Conservation (phyloP, 768 basidiomycete species). For the Royoungia palumana region DNA sequence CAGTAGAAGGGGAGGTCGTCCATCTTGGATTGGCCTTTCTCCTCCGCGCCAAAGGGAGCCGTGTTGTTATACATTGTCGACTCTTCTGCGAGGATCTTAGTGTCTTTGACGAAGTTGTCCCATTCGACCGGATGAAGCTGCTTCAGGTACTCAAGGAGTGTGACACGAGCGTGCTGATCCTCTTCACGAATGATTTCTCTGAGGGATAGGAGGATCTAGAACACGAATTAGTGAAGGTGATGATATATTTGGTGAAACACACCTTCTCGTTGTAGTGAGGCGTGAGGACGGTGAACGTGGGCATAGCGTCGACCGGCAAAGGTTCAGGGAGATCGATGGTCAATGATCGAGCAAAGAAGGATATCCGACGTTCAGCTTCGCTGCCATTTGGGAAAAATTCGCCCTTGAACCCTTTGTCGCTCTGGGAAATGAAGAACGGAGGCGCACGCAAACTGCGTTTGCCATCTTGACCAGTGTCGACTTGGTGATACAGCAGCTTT, state of each 20-base stretch:
- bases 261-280: constrained; percentile 99
- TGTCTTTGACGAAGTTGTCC: constrained; percentile 99
- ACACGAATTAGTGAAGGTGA: constrained; percentile 3
- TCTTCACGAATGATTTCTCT: constrained; percentile 99
- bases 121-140: constrained; percentile 97
- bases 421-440: constrained; percentile 96
- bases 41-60: constrained; percentile 69
- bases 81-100: constrained; percentile 97
- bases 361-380: constrained; percentile 96
- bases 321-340: constrained; percentile 94
- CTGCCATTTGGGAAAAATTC: constrained; percentile 94
- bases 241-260: constrained; percentile 12
- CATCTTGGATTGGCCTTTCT: constrained; percentile 79
- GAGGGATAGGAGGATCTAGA: constrained; percentile 86
- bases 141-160: constrained; percentile 95
- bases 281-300: constrained; percentile 96
- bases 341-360: constrained; percentile 97
- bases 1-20: constrained; percentile 97
- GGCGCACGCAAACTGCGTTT: constrained; percentile 92
- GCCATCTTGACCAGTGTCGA: constrained; percentile 78
- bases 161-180: constrained; percentile 95
- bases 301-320: constrained; percentile 98
- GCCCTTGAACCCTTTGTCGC: constrained; percentile 78
- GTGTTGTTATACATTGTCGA: constrained; percentile 80
- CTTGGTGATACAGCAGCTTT: constrained; percentile 95